Percentiles rank a stretch among this genome's conserved stretches.
Evolutionary conservation across 805 yeast genomes (phyloP).

Genomic region (Starmerella stellata): DNA sequence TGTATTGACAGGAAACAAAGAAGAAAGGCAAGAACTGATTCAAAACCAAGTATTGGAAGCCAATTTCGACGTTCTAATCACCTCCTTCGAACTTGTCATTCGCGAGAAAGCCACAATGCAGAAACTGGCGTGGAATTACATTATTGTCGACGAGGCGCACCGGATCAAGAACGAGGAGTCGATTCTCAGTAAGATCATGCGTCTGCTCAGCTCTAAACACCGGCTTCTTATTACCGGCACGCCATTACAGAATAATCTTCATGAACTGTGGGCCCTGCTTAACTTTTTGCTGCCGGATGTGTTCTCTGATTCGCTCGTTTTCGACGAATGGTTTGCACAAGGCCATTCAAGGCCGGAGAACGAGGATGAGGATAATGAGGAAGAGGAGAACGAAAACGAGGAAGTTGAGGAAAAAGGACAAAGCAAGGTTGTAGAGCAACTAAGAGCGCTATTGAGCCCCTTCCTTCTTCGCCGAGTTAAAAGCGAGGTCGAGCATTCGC

Average conservation of each 20-base stretch:
- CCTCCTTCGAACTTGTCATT: constrained; percentile 85
- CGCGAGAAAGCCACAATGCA: constrained; percentile 67
- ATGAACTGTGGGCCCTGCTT: constrained; percentile 87
- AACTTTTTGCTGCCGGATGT: constrained; percentile 88
- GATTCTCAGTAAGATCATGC: constrained; percentile 73
- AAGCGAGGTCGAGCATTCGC: constrained; percentile 78
- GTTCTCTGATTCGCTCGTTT: constrained; percentile 75
- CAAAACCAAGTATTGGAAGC: constrained; percentile 42
- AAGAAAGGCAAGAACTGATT: constrained; percentile 45
- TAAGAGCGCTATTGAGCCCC: constrained; percentile 74
- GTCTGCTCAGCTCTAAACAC: constrained; percentile 69
- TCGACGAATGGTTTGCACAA: constrained; percentile 67
- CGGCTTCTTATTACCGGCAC: constrained; percentile 87
- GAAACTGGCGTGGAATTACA: constrained; percentile 80
- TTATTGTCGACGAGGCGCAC: constrained; percentile 90
- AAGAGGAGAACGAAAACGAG: constrained; percentile 28
- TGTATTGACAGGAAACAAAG: constrained; percentile 76
- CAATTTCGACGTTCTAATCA: constrained; percentile 72
- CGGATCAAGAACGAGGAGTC: constrained; percentile 89
- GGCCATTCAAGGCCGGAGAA: constrained; percentile 2
- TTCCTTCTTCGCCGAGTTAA: constrained; percentile 78
- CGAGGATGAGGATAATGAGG: neutral
- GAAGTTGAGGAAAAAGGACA: constrained; percentile 4
- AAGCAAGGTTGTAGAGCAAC: constrained; percentile 70
- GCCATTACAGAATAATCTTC: constrained; percentile 83